phyloP scores from a whole-genome alignment of 139 green algal species.

The Astrephomene gubernaculifera region DNA sequence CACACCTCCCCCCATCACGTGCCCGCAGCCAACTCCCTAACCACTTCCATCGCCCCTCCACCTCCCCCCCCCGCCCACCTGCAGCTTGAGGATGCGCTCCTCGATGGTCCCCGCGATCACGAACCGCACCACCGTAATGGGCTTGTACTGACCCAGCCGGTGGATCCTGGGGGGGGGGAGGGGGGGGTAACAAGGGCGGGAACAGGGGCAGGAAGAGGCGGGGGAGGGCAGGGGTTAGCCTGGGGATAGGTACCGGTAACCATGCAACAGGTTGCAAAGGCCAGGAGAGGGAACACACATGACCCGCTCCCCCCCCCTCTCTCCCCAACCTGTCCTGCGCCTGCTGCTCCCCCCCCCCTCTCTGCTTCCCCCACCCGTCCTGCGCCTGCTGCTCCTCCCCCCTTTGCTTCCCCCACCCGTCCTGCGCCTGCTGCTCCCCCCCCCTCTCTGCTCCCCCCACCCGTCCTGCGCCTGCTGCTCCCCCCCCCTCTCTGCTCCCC shows the following conservation, averaged over 20 bases:
- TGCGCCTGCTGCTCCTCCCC: too few species aligned
- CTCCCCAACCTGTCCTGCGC: too few species aligned
- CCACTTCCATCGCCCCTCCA: not conserved
- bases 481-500: too few species aligned
- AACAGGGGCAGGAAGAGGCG: not conserved
- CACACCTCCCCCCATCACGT: not conserved
- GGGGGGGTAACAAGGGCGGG: not conserved
- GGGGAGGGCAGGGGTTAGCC: too few species aligned
- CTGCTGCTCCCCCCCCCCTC: too few species aligned
- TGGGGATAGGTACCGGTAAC: not conserved
- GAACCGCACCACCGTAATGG: slow-evolving; percentile 86
- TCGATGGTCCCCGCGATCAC: slow-evolving; percentile 91
- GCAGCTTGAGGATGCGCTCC: slow-evolving; percentile 96
- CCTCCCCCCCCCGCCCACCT: slow-evolving; percentile 36
- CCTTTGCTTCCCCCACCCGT: too few species aligned
- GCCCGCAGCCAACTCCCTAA: not conserved
- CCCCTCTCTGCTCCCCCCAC: too few species aligned
- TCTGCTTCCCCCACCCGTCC: too few species aligned
- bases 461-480: too few species aligned
- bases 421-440: too few species aligned
- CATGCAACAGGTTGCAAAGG: not conserved
- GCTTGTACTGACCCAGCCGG: slow-evolving; percentile 86
- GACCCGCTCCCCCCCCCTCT: too few species aligned
- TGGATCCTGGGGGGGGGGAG: slow-evolving; percentile 46
- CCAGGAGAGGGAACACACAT: too few species aligned